Conservation (phyloP, 1,284 basidiomycete species). For the Meira miltonrushii region DNA sequence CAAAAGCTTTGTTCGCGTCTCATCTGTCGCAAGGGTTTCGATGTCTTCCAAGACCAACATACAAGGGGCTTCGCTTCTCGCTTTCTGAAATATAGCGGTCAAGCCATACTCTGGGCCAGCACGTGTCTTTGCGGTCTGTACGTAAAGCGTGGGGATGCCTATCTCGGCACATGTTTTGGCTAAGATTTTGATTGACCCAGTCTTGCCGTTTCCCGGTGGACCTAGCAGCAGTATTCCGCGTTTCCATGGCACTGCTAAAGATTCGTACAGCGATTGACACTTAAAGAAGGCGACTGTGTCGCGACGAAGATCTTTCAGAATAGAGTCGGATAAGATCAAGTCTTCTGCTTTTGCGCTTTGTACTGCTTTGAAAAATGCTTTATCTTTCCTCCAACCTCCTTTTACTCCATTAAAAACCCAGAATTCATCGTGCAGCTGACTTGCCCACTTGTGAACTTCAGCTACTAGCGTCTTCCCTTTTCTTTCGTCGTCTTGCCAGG, state of each 20-base stretch:
- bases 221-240: conserved; percentile 15
- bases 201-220: conserved; percentile 17
- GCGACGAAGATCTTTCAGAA: not conserved
- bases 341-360: not conserved
- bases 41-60: conserved; percentile 14
- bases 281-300: conserved; percentile 7
- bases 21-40: conserved; percentile 11
- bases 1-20: not conserved
- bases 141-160: conserved; percentile 1
- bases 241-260: conserved; percentile 9
- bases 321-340: not conserved
- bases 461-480: too few species aligned
- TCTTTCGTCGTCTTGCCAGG: too few species aligned
- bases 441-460: too few species aligned
- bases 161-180: not conserved
- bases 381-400: not conserved
- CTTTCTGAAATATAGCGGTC: conserved; percentile 6
- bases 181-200: conserved; percentile 5
- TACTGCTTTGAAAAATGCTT: not conserved
- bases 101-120: not conserved
- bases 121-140: not conserved
- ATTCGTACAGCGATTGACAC: conserved; percentile 3
- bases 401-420: not conserved
- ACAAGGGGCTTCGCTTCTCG: conserved; percentile 10
- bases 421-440: conserved; percentile 1